Evolutionary conservation across 345 rosid species (phyloP), one percentile per base, ranked within the genome.

Genomic region (Raphanus raphanistrum): DNA sequence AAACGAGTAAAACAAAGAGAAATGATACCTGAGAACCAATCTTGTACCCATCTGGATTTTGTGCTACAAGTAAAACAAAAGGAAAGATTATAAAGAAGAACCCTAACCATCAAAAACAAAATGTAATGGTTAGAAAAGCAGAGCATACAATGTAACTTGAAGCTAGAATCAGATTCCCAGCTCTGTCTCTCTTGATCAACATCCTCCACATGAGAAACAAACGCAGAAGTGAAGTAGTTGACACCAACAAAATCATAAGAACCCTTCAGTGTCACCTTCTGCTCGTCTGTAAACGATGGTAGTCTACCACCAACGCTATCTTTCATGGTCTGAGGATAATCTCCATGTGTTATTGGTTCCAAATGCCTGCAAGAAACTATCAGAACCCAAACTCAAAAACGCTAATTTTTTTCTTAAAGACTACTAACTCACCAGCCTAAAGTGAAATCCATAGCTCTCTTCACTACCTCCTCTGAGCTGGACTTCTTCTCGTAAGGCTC

Each of bases 1-100:
- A 36, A n/a, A n/a, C n/a, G n/a, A n/a, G n/a, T n/a, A n/a, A n/a
- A n/a, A n/a, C n/a, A n/a, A n/a, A n/a, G n/a, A n/a, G n/a, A n/a
- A n/a, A n/a, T n/a, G n/a, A n/a, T 75, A 80, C 83, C 83, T 75
- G 76, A 65, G 80, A 71, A 50, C 80, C 83, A 50, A 75, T 80
- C 65, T 80, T 75, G 66, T 0, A 76, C 6, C 83, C 83, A 71
- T 76, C 74, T 4, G 33, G 33, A 31, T 66, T 80, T 59, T 5
- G 55, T 0, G 27, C 80, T 80, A 74, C 83, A 71, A 58, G 29
- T 25, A 36, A 16, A 63, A 8, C 65, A 1, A 66, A 41, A 7
- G 36, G 5, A 16, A 17, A 43, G 21, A 9, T 71, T 66, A 48
- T n/a, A 58, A 62, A 73, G 61, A 66, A 66, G 67, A 31, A 58